A percentile compares a stretch with the other conserved stretches of the same genome.
Evolutionary conservation across 2,329 filamentous ascomycete species (phyloP).

Genomic region (Phyllosticta ampelicida): DNA sequence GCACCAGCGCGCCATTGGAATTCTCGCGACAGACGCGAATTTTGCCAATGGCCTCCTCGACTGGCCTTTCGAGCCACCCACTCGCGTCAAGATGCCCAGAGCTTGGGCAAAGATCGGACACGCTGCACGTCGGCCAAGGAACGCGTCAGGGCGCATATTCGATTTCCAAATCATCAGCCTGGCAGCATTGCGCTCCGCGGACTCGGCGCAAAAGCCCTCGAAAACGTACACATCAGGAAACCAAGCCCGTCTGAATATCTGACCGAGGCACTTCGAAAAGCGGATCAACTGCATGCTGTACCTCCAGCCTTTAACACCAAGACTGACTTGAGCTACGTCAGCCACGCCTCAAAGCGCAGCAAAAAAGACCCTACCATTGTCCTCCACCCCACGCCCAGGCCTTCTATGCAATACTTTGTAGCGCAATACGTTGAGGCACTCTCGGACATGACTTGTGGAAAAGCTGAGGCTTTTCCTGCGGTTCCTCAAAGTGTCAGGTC

Average conservation of each 20-base stretch:
- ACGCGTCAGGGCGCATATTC: neutral
- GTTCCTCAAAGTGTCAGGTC: neutral
- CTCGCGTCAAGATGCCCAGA: neutral
- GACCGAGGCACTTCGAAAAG: neutral
- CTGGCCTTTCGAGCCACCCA: neutral
- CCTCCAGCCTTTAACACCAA: neutral
- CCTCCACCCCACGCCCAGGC: neutral
- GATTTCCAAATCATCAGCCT: neutral
- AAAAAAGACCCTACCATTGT: neutral
- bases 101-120: neutral
- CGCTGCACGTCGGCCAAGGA: neutral
- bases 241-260: neutral
- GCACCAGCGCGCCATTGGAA: neutral
- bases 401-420: slow-evolving; percentile 1
- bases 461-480: neutral
- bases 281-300: neutral
- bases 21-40: neutral
- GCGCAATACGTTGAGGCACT: neutral
- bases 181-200: neutral
- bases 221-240: neutral
- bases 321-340: slow-evolving; percentile 4
- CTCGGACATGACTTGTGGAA: neutral
- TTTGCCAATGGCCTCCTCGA: neutral
- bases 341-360: neutral
- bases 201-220: neutral